These are phyloP conservation scores for Trichoderma guizhouense DNA, from an alignment of 2,329 filamentous ascomycete species.

Conservation along the genomic window DNA sequence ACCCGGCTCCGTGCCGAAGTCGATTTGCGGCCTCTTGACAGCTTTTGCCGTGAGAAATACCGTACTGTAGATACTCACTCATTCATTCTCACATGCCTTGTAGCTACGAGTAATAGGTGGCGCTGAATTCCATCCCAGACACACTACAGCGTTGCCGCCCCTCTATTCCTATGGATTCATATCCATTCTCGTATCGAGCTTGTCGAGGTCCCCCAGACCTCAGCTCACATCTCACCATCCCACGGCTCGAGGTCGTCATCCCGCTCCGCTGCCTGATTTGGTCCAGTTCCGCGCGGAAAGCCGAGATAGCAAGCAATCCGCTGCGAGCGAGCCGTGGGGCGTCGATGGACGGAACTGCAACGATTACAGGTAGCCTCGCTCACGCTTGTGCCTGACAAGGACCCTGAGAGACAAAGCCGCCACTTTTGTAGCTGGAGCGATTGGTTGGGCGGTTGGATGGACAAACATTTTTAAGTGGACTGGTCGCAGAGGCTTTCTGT, in stretches of 20 bases:
- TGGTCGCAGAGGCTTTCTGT: not conserved
- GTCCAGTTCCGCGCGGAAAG: not conserved
- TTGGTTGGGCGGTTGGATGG: not conserved
- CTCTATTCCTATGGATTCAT: not conserved
- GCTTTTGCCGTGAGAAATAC: not conserved
- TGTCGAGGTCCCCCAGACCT: not conserved
- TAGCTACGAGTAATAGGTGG: not conserved
- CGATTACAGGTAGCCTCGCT: not conserved
- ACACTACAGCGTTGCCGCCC: not conserved
- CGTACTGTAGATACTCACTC: not conserved
- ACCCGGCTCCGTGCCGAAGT: not conserved
- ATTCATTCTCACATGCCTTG: not conserved
- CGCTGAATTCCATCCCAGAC: not conserved
- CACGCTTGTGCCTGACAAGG: not conserved
- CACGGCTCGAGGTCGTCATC: not conserved
- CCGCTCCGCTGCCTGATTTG: not conserved
- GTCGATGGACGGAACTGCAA: not conserved
- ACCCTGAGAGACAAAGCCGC: not conserved
- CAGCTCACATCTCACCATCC: not conserved
- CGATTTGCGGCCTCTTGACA: not conserved
- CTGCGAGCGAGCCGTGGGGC: not conserved
- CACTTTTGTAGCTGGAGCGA: not conserved
- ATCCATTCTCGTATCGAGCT: not conserved
- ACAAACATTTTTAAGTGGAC: not conserved
- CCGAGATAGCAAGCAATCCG: not conserved